Evolutionary conservation across 176 grass and related monocot species (phyloP), one percentile per base, ranked within the genome.

Genomic region (Dendrocalamus sinicus): DNA sequence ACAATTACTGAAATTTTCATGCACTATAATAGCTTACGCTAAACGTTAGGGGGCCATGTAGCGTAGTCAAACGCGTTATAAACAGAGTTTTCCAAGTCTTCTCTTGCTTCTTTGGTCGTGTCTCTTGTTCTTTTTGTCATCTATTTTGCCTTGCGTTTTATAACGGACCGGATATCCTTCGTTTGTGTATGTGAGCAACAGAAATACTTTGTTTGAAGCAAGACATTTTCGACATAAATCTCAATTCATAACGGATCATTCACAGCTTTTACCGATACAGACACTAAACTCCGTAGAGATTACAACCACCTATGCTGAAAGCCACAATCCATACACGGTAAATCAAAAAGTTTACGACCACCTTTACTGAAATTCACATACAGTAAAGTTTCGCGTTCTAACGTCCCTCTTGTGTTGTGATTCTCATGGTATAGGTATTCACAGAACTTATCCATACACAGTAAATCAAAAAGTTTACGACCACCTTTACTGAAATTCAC

Each of bases 341-440:
- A 41, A 41, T 41, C 6, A 41, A 41, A 41, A 41, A 1, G 7
- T 41, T 7, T 41, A 41, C 40, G 1, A 44, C 43, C 43, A 44
- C 8, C 43, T 44, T 44, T 9, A 45, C 44, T 0, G 43, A 44
- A 44, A 44, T 44, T 44, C 43, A 44, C 6, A 41, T 44, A 44
- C 43, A 9, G 43, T 8, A 9, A 51, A 3, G 39, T 0, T 8
- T 35, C 26, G 4, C 26, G 35, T 57, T 65, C 61, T 82, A 88
- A n/a, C 79, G 61, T 1, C 71, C 86, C 23, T 46, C 70, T 37
- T 76, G 23, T 13, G 22, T 26, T 6, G 73, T 85, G 47, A 85
- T 28, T 24, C 8, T 32, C 30, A 8, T 35, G 8, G 9, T 32
- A 32, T 1, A 32, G 30, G 30, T n/a, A 60, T 82, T 76, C 59